Percentiles rank a stretch among this genome's conserved stretches.
These are phyloP conservation scores for Cladosporium colombiae DNA, from an alignment of 2,329 filamentous ascomycete species.

Conservation along the genomic window DNA sequence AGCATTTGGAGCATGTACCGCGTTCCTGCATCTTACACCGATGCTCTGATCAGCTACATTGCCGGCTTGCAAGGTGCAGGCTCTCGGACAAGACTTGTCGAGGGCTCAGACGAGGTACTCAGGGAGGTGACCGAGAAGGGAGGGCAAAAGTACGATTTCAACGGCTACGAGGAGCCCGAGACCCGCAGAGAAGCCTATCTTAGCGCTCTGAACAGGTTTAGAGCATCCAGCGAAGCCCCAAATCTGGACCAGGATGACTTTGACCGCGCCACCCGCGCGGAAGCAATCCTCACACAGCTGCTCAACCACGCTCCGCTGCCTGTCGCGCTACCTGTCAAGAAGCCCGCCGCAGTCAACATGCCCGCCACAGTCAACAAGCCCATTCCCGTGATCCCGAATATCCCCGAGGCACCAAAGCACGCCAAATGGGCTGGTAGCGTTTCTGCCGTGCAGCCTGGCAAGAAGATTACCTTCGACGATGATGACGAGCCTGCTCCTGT, in stretches of 20 bases:
- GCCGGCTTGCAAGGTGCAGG: conserved; percentile 74
- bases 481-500: conserved; percentile 10
- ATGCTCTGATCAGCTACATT: conserved; percentile 74
- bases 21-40: conserved; percentile 69
- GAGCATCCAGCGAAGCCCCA: conserved; percentile 27
- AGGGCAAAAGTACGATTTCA: conserved; percentile 50
- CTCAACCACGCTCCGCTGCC: conserved; percentile 22
- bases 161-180: conserved; percentile 40
- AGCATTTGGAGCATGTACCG: conserved; percentile 72
- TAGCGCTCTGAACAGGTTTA: conserved; percentile 38
- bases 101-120: conserved; percentile 65
- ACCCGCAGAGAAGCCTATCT: conserved; percentile 41
- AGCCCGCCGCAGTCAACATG: background rate
- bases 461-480: conserved; percentile 10
- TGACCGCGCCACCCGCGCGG: conserved; percentile 30
- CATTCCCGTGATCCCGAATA: background rate
- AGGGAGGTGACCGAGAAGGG: conserved; percentile 56
- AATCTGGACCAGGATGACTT: conserved; percentile 37
- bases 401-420: background rate
- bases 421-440: background rate
- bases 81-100: conserved; percentile 64
- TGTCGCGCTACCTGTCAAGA: background rate
- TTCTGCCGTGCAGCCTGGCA: background rate
- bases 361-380: background rate
- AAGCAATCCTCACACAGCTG: conserved; percentile 27